phyloP scores from a whole-genome alignment of 129 eudicot species.

The Chrysanthemum lavandulifolium region DNA sequence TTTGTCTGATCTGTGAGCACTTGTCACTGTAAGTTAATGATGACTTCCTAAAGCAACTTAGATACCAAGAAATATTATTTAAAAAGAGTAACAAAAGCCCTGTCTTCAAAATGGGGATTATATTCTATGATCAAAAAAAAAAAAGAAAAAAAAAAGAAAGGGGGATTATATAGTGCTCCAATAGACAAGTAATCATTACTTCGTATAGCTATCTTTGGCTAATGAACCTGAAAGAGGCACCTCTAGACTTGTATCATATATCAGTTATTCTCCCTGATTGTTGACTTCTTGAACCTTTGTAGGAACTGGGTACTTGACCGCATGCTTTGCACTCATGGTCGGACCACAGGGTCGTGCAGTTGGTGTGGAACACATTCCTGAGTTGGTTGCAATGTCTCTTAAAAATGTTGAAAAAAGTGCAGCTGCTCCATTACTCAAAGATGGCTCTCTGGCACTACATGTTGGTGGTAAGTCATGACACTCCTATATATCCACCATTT shows the following conservation, averaged over 20 bases:
- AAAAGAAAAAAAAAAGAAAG: too few species aligned
- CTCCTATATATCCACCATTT: neutral
- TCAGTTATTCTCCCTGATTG: slow-evolving; percentile 3
- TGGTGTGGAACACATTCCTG: slow-evolving; percentile 95
- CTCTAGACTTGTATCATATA: neutral
- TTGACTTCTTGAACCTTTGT: slow-evolving; percentile 19
- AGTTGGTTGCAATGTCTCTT: slow-evolving; percentile 62
- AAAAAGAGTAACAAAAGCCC: too few species aligned
- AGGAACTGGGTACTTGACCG: slow-evolving; percentile 98
- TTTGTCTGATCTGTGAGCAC: too few species aligned
- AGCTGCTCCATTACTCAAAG: slow-evolving; percentile 72
- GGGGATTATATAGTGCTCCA: too few species aligned
- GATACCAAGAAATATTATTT: too few species aligned
- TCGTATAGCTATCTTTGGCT: neutral
- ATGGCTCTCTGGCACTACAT: slow-evolving; percentile 72
- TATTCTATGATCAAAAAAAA: too few species aligned
- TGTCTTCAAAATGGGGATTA: too few species aligned
- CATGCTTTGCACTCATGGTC: slow-evolving; percentile 94
- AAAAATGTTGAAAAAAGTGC: slow-evolving; percentile 69
- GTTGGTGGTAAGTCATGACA: slow-evolving; percentile 64
- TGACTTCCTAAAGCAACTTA: too few species aligned
- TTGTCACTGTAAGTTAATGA: too few species aligned
- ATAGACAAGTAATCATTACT: neutral
- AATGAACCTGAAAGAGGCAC: slow-evolving; percentile 1
- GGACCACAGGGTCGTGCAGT: slow-evolving; percentile 86